A percentile compares a stretch with the other conserved stretches of the same genome.
Evolutionary conservation across 2,329 filamentous ascomycete species (phyloP).

Genomic region (Aspergillus costaricaensis): DNA sequence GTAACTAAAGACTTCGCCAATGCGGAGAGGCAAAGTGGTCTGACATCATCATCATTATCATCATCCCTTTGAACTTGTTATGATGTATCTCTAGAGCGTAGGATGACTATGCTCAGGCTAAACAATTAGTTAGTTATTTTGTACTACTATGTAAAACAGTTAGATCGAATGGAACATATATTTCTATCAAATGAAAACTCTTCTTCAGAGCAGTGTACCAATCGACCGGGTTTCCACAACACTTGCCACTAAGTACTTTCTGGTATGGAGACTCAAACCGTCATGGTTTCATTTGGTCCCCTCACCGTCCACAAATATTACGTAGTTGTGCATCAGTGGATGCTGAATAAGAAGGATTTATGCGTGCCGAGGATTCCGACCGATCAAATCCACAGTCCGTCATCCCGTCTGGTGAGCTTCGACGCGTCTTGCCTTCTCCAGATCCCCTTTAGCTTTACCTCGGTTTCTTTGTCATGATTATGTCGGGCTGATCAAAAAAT

Average conservation of each 20-base stretch:
- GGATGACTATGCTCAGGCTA: no score
- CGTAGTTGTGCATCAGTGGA: conserved; percentile 6
- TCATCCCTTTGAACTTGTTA: neutral
- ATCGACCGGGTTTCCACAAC: no score
- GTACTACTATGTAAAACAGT: no score
- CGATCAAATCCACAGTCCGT: conserved; percentile 4
- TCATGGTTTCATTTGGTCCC: neutral
- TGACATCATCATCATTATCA: conserved; percentile 3
- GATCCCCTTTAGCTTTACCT: neutral
- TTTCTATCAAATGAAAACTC: no score
- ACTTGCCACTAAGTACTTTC: no score
- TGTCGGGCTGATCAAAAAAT: neutral
- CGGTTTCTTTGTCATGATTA: conserved; percentile 5
- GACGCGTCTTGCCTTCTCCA: conserved; percentile 1
- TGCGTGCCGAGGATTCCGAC: conserved; percentile 16
- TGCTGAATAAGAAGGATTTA: conserved; percentile 12
- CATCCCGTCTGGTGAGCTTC: neutral
- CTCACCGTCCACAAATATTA: neutral
- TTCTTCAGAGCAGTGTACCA: no score
- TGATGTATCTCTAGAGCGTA: neutral
- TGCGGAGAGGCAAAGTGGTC: neutral
- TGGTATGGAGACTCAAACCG: no score
- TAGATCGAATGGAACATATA: no score
- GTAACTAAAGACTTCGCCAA: neutral
- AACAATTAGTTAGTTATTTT: no score